A percentile compares a stretch with the other conserved stretches of the same genome.
phyloP scores from a whole-genome alignment of 129 eudicot genomes.

The Pseudognaphalium luteoalbum region DNA sequence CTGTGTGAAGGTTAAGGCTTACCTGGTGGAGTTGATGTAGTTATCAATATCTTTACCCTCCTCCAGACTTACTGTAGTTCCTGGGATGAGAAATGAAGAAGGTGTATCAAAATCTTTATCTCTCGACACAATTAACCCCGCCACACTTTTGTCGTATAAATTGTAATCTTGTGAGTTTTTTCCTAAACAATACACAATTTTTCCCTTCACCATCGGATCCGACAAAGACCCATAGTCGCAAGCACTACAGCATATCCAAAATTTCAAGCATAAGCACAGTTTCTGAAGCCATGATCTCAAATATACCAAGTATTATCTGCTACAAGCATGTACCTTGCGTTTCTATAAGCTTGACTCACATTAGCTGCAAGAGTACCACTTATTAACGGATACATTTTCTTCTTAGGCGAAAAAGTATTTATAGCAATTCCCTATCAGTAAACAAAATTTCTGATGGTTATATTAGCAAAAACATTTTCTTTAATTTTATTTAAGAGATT shows the following conservation, averaged over 20 bases:
- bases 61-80: conserved; percentile 33
- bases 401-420: conserved; percentile 57
- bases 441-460: conserved; percentile 10
- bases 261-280: neutral
- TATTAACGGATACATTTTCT: conserved; percentile 56
- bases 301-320: neutral
- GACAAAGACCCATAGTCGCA: conserved; percentile 54
- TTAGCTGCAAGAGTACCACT: conserved; percentile 60
- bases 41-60: conserved; percentile 51
- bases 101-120: conserved; percentile 42
- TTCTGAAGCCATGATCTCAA: neutral
- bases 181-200: conserved; percentile 65
- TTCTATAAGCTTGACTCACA: conserved; percentile 30
- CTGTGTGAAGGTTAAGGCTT: neutral
- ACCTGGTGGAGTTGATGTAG: conserved; percentile 85
- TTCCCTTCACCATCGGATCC: conserved; percentile 58
- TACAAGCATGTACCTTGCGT: conserved; percentile 47
- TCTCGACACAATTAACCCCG: conserved; percentile 50
- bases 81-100: conserved; percentile 43
- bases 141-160: conserved; percentile 36
- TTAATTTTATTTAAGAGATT: neutral
- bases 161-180: conserved; percentile 38
- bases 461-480: neutral
- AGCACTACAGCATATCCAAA: conserved; percentile 43
- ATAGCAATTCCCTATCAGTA: conserved; percentile 64